Conservation (phyloP, 352 stramenopile species). For the Pythium chondricola region DNA sequence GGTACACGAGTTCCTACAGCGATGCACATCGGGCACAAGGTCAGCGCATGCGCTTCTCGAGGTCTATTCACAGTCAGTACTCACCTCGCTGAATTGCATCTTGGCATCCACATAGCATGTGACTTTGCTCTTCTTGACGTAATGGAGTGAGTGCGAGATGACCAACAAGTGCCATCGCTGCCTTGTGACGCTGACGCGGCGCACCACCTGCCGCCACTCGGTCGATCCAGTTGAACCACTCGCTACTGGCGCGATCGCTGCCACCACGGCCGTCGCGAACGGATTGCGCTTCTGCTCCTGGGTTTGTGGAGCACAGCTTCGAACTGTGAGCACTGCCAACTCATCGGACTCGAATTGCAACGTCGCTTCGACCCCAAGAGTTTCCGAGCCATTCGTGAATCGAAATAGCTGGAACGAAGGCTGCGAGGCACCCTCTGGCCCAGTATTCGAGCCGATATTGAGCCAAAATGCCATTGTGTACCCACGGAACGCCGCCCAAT, state of each 20-base stretch:
- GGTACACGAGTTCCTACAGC: conserved; percentile 61
- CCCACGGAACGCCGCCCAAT: conserved; percentile 73
- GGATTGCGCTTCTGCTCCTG: conserved; percentile 24
- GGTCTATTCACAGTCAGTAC: neutral
- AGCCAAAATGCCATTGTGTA: conserved; percentile 80
- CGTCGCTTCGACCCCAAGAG: conserved; percentile 61
- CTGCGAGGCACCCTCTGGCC: neutral
- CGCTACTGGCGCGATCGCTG: conserved; percentile 16
- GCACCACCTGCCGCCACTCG: conserved; percentile 45
- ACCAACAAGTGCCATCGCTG: conserved; percentile 70
- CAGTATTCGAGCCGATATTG: conserved; percentile 19
- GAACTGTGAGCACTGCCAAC: conserved; percentile 35
- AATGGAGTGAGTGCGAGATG: conserved; percentile 72
- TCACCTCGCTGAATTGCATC: conserved; percentile 49
- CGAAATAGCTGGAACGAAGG: conserved; percentile 57
- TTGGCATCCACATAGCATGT: conserved; percentile 61
- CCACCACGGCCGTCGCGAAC: conserved; percentile 28
- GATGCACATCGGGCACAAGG: neutral
- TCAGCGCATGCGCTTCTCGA: neutral
- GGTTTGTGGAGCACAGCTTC: conserved; percentile 38
- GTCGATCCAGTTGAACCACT: conserved; percentile 11
- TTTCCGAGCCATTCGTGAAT: conserved; percentile 63
- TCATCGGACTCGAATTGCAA: conserved; percentile 42
- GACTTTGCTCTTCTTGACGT: conserved; percentile 83
- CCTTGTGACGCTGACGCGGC: conserved; percentile 27